These are phyloP conservation scores for Aspergillus saccharolyticus DNA, from an alignment of 495 filamentous ascomycete genomes.

Conservation along the genomic window DNA sequence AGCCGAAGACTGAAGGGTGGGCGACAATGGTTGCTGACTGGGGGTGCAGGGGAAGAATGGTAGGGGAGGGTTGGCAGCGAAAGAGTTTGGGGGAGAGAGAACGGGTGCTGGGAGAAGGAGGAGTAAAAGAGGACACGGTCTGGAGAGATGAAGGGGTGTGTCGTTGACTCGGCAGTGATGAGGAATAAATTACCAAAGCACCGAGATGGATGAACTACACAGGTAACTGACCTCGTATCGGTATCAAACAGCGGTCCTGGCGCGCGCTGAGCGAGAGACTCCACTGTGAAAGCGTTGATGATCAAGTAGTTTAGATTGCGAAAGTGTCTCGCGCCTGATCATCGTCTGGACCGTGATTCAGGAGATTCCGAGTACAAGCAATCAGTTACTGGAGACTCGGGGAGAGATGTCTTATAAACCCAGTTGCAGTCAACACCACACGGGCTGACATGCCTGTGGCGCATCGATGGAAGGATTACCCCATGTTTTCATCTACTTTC, in stretches of 20 bases:
- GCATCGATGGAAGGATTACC: not conserved
- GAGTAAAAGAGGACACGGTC: conserved; percentile 32
- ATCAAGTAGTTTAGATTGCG: not conserved
- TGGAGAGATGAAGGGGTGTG: conserved; percentile 22
- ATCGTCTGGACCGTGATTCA: not conserved
- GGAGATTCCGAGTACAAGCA: too few species aligned
- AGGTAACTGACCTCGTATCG: not conserved
- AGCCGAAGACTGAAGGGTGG: conserved; percentile 5
- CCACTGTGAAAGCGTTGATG: not conserved
- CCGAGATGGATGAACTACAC: conserved; percentile 1
- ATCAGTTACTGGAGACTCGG: too few species aligned
- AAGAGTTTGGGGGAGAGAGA: conserved; percentile 11
- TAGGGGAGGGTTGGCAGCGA: too few species aligned
- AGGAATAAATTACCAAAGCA: conserved; percentile 11
- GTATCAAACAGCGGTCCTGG: not conserved
- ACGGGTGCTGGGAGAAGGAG: conserved; percentile 18
- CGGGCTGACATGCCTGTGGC: conserved; percentile 1
- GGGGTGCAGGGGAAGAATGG: conserved; percentile 4
- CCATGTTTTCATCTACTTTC: not conserved
- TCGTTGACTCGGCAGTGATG: conserved; percentile 3
- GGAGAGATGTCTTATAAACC: not conserved
- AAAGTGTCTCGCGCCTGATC: not conserved
- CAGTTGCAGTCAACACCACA: not conserved
- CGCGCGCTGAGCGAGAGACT: not conserved
- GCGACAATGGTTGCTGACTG: conserved; percentile 2